Evolutionary conservation across 768 basidiomycete genomes (phyloP), one percentile per base, ranked within the genome.

Genomic region (Nevesoporus exiguus): DNA sequence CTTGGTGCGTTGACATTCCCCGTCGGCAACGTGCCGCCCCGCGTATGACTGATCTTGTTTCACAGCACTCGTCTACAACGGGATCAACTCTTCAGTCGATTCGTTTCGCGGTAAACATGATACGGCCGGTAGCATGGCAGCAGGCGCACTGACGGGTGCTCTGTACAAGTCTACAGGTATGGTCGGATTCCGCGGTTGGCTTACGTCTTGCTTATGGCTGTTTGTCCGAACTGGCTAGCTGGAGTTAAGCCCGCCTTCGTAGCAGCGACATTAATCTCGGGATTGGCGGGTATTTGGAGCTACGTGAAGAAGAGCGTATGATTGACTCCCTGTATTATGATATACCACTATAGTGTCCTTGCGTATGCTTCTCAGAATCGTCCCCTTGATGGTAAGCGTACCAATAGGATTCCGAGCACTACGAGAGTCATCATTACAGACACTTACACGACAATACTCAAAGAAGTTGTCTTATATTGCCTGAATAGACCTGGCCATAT

Each of bases 111-210:
- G 95, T 58, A 83, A 88, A 71, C 96, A 98, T 71, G 97, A 99
- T 69, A 85, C 82, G 43, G 78, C 83, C 60, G 94, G 95, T 57
- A 93, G 90, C 63, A 93, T 98, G 86, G 81, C 83, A 40, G 95
- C 96, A 53, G 96, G 94, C 30, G 94, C 84, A 36, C 66, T 93
- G 63, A 95, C 93, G 56, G 96, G 96, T 53, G 88, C 84, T 31
- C 72, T 98, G 56, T 98, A 84, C 82, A 98, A 93, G 74, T 90
- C 89, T 33, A 96, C 96, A 57, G 93, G 96, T 96, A 73, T 66
- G 85, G 64, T 63, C 60, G 72, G 72, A 65, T 61, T 58, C 61
- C 66, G 57, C 57, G 51, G 60, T 59, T 49, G 49, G 51, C 61
- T 62, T 66, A 68, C 68, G 75, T 74, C 64, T 72, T 66, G 73